Evolutionary conservation across 192 early-diverging fungal genomes (phyloP).

Genomic region (Haplosporangium gracile): DNA sequence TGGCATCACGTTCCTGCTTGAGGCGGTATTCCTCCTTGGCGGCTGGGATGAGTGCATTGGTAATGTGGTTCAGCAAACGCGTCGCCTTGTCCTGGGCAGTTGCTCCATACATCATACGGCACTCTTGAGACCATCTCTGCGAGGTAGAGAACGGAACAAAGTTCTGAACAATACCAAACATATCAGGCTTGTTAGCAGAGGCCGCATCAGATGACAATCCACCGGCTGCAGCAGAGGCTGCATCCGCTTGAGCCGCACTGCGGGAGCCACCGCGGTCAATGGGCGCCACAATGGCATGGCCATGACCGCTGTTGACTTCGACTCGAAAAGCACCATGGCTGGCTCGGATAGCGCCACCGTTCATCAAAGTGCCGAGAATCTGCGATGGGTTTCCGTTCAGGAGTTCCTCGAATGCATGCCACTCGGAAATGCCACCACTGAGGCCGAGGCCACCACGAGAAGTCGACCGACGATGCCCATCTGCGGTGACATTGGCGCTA

Average conservation of each 20-base stretch:
- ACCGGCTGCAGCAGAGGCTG: conserved; percentile 52
- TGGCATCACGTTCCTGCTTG: conserved; percentile 67
- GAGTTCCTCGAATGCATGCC: conserved; percentile 74
- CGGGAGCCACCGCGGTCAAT: conserved; percentile 16
- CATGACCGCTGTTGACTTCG: conserved; percentile 39
- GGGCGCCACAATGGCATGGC: conserved; percentile 15
- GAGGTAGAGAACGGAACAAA: conserved; percentile 77
- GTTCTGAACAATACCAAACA: conserved; percentile 73
- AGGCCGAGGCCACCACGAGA: conserved; percentile 16
- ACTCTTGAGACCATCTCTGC: conserved; percentile 92
- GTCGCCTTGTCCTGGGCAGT: conserved; percentile 70
- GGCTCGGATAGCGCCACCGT: conserved; percentile 44
- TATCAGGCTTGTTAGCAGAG: conserved; percentile 41
- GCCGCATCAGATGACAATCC: conserved; percentile 47
- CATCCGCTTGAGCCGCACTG: conserved; percentile 58
- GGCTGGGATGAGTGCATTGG: conserved; percentile 81
- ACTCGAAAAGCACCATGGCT: conserved; percentile 49
- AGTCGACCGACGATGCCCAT: conserved; percentile 35
- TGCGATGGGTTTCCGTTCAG: conserved; percentile 57
- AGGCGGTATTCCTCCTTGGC: conserved; percentile 79
- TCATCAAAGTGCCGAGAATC: conserved; percentile 41
- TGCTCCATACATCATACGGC: conserved; percentile 81
- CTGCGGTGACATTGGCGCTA: conserved; percentile 9
- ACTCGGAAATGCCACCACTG: conserved; percentile 60
- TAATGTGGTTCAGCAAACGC: conserved; percentile 69